Base-by-base conservation (phyloP, 805 yeast species). In the Ogataea wickerhamii region DNA sequence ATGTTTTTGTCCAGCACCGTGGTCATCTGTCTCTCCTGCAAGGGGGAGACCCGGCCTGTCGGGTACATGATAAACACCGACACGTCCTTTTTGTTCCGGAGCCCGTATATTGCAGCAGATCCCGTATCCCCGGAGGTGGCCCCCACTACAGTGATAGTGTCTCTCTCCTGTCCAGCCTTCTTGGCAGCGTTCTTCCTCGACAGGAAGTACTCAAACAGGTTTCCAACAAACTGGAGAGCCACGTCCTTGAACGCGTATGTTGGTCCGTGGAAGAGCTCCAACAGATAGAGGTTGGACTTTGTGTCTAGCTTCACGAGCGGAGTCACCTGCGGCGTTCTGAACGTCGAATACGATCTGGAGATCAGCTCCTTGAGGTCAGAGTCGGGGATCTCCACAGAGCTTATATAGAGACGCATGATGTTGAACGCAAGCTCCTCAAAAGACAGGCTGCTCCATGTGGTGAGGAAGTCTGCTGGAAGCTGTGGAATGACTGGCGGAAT, bases 41-140 rank as follows among this genome's bases (percentile, higher is more conserved):
- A 83, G 29, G 96, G 97, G 24, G 98, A 89, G 40, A 93, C 93
- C 62, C 97, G 80, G 34, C 98, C 98, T 6, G 95, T 87, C 55
- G 99, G 99, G 60, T 91, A 93, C 53, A 93, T 69, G 48, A 93
- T 93, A 66, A 93, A 93, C 17, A 93, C 98, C 21, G 94, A 84
- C n/a, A 93, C 96, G 62, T 93, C 98, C 66, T 88, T 85, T 68
- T 93, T 93, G 63, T 94, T 94, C 68, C 98, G 78, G 51, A 93
- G 75, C 38, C 99, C 99, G 66, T 93, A 93, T 51, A 93, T 93
- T 46, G 99, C 98, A 38, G 99, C 99, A 37, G 96, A 85, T 43
- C 99, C 99, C 32, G 99, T 93, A 58, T 93, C 99, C 58, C 99
- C 99, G 32, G 95, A 84, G 19, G 99, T 93, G 30, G 99, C 99